Percentiles rank a stretch among this genome's conserved stretches.
Evolutionary conservation across 768 basidiomycete species (phyloP).

Genomic region (Leccinum variicolor): DNA sequence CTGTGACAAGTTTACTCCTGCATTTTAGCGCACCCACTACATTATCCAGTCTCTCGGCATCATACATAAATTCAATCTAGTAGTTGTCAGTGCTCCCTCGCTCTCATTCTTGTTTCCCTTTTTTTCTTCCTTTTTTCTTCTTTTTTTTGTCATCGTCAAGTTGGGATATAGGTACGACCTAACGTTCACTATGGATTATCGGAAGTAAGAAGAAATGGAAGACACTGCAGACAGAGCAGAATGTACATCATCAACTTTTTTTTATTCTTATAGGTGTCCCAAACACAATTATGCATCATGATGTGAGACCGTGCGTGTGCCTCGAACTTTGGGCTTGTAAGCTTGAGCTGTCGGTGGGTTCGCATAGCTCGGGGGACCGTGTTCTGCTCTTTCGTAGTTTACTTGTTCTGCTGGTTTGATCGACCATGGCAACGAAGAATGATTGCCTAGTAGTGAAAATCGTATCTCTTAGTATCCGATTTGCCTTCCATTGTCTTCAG

Average conservation of each 20-base stretch:
- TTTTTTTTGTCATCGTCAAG: conserved; percentile 5
- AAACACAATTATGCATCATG: not conserved
- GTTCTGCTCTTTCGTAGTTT: not conserved
- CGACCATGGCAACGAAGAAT: not conserved
- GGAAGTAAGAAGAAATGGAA: conserved; percentile 6
- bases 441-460: not conserved
- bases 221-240: not conserved
- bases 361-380: not conserved
- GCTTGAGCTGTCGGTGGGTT: too few relatives aligned
- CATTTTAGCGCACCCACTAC: conserved; percentile 24
- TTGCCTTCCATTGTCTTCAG: too few relatives aligned
- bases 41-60: conserved; percentile 25
- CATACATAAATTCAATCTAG: conserved; percentile 28
- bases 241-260: not conserved
- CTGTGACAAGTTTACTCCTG: conserved; percentile 8
- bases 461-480: not conserved
- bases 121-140: not conserved
- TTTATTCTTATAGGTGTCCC: not conserved
- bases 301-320: too few relatives aligned
- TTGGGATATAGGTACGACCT: conserved; percentile 16
- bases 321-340: not conserved
- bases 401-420: not conserved
- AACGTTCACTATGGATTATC: conserved; percentile 13
- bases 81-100: conserved; percentile 8
- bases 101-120: not conserved